A percentile compares a stretch with the other conserved stretches of the same genome.
Evolutionary conservation across 441 rosid species (phyloP).

Genomic region (Bruguiera hainesii): DNA sequence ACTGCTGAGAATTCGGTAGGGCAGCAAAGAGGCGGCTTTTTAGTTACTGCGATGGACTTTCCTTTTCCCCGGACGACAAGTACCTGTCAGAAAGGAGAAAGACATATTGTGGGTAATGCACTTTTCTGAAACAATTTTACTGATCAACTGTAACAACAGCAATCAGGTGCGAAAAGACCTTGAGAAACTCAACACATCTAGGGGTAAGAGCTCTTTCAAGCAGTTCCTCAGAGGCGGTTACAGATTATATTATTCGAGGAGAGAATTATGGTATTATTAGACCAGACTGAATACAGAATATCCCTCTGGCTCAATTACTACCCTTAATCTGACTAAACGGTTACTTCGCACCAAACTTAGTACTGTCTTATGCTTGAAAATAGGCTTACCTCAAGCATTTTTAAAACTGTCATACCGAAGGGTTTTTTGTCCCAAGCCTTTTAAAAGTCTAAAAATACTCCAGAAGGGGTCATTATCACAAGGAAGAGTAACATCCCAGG

Average conservation of each 20-base stretch:
- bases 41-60: slow-evolving; percentile 25
- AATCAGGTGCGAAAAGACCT: not conserved
- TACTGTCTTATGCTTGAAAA: not conserved
- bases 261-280: not conserved
- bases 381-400: not conserved
- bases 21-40: slow-evolving; percentile 8
- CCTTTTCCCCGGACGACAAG: slow-evolving; percentile 41
- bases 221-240: too few relatives aligned
- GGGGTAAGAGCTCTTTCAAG: too few relatives aligned
- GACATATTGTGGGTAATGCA: not conserved
- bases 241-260: too few relatives aligned
- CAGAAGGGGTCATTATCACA: not conserved
- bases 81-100: slow-evolving; percentile 29
- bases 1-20: not conserved
- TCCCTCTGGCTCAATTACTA: not conserved
- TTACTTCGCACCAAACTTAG: not conserved
- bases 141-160: not conserved
- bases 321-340: not conserved
- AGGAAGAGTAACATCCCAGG: not conserved
- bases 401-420: not conserved
- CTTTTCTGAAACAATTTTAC: not conserved
- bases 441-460: not conserved
- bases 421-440: not conserved
- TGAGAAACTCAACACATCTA: too few relatives aligned
- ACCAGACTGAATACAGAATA: not conserved